phyloP scores from a whole-genome alignment of 2,329 filamentous ascomycete species.

The Sphaerulina vaccinii region DNA sequence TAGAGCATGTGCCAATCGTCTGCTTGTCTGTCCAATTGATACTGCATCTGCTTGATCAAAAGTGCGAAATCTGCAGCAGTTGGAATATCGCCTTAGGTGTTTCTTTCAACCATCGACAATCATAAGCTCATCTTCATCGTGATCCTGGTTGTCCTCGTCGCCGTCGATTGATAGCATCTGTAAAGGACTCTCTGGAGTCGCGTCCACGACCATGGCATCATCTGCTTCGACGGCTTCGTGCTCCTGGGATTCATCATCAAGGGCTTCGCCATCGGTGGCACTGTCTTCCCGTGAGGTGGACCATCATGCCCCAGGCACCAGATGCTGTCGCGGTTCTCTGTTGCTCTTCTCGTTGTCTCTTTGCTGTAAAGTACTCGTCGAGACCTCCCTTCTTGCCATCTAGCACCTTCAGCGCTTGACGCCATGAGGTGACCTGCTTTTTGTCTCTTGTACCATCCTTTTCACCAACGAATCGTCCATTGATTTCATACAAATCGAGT shows the following conservation, averaged over 20 bases:
- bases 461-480: conserved; percentile 22
- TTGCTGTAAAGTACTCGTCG: conserved; percentile 30
- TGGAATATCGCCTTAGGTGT: no score
- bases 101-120: neutral
- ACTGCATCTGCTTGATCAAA: no score
- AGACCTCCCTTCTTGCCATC: conserved; percentile 31
- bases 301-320: conserved; percentile 21
- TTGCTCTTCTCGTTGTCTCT: conserved; percentile 22
- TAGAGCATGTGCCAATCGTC: no score
- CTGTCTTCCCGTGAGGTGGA: conserved; percentile 12
- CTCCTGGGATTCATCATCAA: neutral
- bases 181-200: neutral
- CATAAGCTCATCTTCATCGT: neutral
- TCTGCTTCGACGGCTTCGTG: neutral
- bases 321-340: conserved; percentile 9
- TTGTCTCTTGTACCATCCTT: conserved; percentile 22
- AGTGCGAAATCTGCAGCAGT: no score
- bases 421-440: conserved; percentile 28
- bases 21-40: no score
- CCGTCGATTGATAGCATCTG: neutral
- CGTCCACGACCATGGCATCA: conserved; percentile 13
- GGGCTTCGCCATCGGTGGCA: conserved; percentile 15
- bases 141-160: neutral
- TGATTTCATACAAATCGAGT: conserved; percentile 47
- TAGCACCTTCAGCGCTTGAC: conserved; percentile 30